Conservation (phyloP, 805 yeast genomes). For the Blastobotrys peoriensis region DNA sequence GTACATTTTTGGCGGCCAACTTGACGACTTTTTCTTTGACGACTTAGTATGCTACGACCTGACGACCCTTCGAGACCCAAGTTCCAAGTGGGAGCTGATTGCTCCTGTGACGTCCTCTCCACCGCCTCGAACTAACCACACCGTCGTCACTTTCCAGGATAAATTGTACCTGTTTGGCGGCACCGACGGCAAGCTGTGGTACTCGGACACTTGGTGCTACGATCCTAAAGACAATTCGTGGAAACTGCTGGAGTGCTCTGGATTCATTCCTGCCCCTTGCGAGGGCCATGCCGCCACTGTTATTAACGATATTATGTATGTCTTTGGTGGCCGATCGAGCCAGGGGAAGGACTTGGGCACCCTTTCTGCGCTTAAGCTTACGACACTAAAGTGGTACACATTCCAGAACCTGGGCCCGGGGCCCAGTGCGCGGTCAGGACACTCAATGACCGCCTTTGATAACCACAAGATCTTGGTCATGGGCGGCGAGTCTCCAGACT, state of each 20-base stretch:
- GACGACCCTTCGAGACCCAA: constrained; percentile 75
- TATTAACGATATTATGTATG: constrained; percentile 69
- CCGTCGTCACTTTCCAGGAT: constrained; percentile 75
- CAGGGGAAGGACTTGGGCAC: constrained; percentile 63
- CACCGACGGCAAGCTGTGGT: constrained; percentile 63
- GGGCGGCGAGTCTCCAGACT: constrained; percentile 80
- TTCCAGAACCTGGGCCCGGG: constrained; percentile 47
- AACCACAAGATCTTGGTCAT: constrained; percentile 69
- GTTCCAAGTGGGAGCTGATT: constrained; percentile 77
- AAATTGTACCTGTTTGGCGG: constrained; percentile 91
- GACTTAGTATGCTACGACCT: constrained; percentile 85
- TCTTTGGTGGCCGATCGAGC: constrained; percentile 83
- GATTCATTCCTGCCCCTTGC: constrained; percentile 73
- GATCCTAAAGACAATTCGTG: constrained; percentile 66
- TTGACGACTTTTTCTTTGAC: constrained; percentile 73
- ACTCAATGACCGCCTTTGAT: constrained; percentile 67
- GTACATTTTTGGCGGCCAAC: constrained; percentile 91
- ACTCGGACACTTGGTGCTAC: constrained; percentile 73
- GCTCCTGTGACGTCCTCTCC: constrained; percentile 51
- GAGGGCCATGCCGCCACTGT: constrained; percentile 88
- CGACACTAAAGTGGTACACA: constrained; percentile 65
- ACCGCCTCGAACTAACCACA: constrained; percentile 85
- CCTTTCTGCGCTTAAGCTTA: constrained; percentile 70
- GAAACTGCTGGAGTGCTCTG: constrained; percentile 65
- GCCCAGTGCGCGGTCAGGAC: constrained; percentile 89